These are phyloP conservation scores for Gentiana macrophylla DNA, from an alignment of 257 asterid species.

Conservation along the genomic window DNA sequence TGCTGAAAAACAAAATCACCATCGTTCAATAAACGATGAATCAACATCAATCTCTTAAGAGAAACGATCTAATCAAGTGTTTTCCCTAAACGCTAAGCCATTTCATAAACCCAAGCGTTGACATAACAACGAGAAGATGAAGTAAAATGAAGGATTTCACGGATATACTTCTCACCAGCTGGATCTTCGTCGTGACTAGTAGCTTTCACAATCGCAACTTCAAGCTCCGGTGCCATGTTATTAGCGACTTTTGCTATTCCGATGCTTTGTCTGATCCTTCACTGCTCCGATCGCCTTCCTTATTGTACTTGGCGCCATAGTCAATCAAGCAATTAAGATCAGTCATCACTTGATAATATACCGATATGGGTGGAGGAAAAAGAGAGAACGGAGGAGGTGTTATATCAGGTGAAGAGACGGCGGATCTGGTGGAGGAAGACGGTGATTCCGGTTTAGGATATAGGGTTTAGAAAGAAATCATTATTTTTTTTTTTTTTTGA, in stretches of 20 bases:
- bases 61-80: slow-evolving; percentile 85
- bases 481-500: no score
- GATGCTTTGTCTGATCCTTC: slow-evolving; percentile 72
- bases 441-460: neutral
- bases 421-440: slow-evolving; percentile 4
- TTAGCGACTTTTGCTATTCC: slow-evolving; percentile 67
- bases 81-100: slow-evolving; percentile 53
- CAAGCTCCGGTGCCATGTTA: slow-evolving; percentile 72
- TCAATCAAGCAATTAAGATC: neutral
- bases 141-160: slow-evolving; percentile 13
- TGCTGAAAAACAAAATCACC: slow-evolving; percentile 54
- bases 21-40: slow-evolving; percentile 55
- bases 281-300: slow-evolving; percentile 86
- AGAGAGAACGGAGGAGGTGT: no score
- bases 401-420: neutral
- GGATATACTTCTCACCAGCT: slow-evolving; percentile 55
- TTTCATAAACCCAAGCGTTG: slow-evolving; percentile 43
- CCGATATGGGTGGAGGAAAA: neutral
- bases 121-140: slow-evolving; percentile 55
- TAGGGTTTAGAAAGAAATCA: neutral
- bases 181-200: slow-evolving; percentile 51
- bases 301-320: slow-evolving; percentile 65
- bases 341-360: slow-evolving; percentile 13
- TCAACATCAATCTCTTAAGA: slow-evolving; percentile 53
- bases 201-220: slow-evolving; percentile 34